Base-by-base conservation (phyloP, 2,329 filamentous ascomycete species). In the Curvularia sp. region DNA sequence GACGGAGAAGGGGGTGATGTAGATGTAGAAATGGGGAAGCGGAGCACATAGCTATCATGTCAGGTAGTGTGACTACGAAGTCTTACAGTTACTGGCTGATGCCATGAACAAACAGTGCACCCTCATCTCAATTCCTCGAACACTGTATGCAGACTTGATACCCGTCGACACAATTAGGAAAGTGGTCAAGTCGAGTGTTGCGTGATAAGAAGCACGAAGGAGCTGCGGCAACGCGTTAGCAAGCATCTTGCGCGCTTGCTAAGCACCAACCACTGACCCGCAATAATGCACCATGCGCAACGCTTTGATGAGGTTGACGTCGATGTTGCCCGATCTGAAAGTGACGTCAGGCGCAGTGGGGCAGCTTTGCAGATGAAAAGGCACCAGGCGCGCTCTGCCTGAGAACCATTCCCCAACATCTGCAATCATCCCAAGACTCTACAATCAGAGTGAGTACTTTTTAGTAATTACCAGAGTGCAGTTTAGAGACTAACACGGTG, bases 11-110 rank as follows among this genome's bases (percentile, higher is more conserved):
- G 63, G 7, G 72, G 66, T 3, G 72, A 83, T 7, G 83, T 82
- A 57, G 89, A 90, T 68, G 66, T 84, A 72, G 90, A 93, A 79
- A 84, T 91, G 83, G 89, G 88, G 61, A 92, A 93, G 79, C 82
- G 85, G 77, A 88, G 84, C 64, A 88, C 62, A 69, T 49, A 52
- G 35, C 15, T 9, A 18, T 44, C 30, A 42, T 39, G 2, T 24
- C 26, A 30, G n/a, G 9, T 30, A 35, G 42, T 18, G 5, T 50
- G 15, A 41, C 15, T 31, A 39, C 22, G 8, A 15, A 49, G 43
- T 44, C 33, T 6, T 10, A 33, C n/a, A n/a, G 12, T 26, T n/a
- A 24, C 35, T 24, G 49, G 5, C 18, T 20, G 10, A 31, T 20
- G 24, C n/a, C 28, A 44, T 15, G 7, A 9, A 44, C 6, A 10